Conservation (phyloP, 805 yeast genomes). For the Scheffersomyces coipomensis region DNA sequence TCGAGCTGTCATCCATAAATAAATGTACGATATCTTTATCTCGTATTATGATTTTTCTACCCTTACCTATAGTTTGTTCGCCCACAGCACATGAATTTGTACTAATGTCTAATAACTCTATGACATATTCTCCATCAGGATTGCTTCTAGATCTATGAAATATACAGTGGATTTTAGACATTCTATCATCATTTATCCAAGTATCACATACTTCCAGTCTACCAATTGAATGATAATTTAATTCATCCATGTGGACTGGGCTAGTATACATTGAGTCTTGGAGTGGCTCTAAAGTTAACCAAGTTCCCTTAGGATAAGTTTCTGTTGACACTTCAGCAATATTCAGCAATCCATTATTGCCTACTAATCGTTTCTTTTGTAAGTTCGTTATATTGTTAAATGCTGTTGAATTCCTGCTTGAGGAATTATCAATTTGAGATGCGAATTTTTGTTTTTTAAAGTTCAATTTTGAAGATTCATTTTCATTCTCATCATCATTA, state of each 20-base stretch:
- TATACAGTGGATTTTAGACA: slow-evolving; percentile 83
- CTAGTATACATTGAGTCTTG: slow-evolving; percentile 43
- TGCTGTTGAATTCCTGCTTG: too few relatives aligned
- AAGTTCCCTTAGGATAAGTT: slow-evolving; percentile 55
- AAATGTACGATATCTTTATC: slow-evolving; percentile 67
- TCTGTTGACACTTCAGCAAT: slow-evolving; percentile 2
- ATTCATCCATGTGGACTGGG: slow-evolving; percentile 63
- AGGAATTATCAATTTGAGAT: background rate
- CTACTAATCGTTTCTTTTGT: background rate
- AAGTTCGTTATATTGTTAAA: too few relatives aligned
- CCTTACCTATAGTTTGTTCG: slow-evolving; percentile 55
- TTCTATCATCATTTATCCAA: slow-evolving; percentile 64
- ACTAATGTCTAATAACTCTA: slow-evolving; percentile 79
- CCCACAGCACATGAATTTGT: slow-evolving; percentile 80
- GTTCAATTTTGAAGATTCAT: background rate
- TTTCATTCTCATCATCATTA: background rate
- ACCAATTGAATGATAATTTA: slow-evolving; percentile 71
- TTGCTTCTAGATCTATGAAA: slow-evolving; percentile 62
- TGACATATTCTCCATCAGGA: slow-evolving; percentile 71
- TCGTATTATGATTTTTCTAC: slow-evolving; percentile 57
- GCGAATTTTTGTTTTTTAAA: background rate
- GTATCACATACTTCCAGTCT: slow-evolving; percentile 63
- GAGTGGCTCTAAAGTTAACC: slow-evolving; percentile 57
- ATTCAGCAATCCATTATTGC: slow-evolving; percentile 1
- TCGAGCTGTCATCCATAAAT: slow-evolving; percentile 57